Evolutionary conservation across 2,329 filamentous ascomycete genomes (phyloP).

Genomic region (Nakataea oryzae): DNA sequence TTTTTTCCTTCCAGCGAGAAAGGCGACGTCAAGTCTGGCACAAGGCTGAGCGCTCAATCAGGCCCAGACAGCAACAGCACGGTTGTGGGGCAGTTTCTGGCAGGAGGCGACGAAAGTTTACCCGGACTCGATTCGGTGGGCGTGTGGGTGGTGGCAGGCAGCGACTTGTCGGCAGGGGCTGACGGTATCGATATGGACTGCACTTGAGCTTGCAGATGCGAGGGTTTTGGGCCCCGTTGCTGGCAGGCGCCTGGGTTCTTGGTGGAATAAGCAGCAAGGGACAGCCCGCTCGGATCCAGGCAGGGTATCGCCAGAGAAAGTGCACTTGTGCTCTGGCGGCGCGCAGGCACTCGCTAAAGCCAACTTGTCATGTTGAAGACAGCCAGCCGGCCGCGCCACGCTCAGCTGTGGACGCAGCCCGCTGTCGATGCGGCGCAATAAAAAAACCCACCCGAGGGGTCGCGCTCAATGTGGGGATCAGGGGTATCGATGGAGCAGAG

Average conservation of each 20-base stretch:
- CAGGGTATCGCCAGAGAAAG: not conserved
- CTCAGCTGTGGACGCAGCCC: not conserved
- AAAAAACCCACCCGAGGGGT: not conserved
- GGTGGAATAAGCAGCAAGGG: not conserved
- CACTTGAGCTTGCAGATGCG: no score
- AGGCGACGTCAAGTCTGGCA: not conserved
- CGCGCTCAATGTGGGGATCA: not conserved
- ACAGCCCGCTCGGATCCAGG: not conserved
- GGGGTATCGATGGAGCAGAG: not conserved
- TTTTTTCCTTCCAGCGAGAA: not conserved
- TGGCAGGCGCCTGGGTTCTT: not conserved
- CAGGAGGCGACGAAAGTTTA: not conserved
- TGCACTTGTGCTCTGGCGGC: no score
- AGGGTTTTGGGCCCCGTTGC: not conserved
- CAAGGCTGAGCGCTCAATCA: not conserved
- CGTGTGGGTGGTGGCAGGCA: not conserved
- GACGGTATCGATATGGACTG: not conserved
- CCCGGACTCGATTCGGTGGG: no score
- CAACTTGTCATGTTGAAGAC: not conserved
- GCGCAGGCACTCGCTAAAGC: not conserved
- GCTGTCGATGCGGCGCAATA: not conserved
- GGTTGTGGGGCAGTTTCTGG: not conserved
- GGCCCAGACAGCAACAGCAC: not conserved
- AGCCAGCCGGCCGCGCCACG: not conserved
- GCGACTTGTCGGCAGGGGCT: not conserved